Evolutionary conservation across 306 rosid species (phyloP), one percentile per base, ranked within the genome.

Genomic region (Corylus americana): DNA sequence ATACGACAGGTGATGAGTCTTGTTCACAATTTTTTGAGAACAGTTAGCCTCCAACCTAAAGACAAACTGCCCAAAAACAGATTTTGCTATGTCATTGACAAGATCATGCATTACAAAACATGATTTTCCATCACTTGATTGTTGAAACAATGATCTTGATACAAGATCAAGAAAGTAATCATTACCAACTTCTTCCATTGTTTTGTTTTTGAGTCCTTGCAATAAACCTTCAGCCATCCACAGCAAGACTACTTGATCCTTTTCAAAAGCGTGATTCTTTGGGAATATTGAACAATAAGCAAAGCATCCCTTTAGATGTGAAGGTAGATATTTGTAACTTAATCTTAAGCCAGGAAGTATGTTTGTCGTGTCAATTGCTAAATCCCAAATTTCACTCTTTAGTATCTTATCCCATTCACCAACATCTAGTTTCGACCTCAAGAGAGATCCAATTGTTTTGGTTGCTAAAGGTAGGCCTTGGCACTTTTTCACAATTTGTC

Each of bases 191-290:
- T 55, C 55, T 68, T 80, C 83, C 63, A 55, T 18, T 11, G n/a
- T 29, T 17, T 44, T 59, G 20, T 25, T 48, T 35, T 20, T 22
- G 0, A 62, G 13, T 59, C 50, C 37, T 13, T 55, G 10, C 11
- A 81, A 44, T 4, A 77, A 50, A 1, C 81, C 81, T 61, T 81
- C 74, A 14, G 85, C 81, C 81, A 71, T 72, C 85, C 78, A 81
- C 25, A 76, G 55, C 3, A 8, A 37, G 22, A 81, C n/a, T 20
- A 76, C 4, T 1, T 25, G 5, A 51, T 71, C 54, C 57, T 54
- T 89, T 8, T 78, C 2, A 22, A 84, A 74, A 13, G 42, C 51
- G 63, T 47, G 61, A 66, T 81, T 77, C 45, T 80, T 82, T 3
- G 87, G 82, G 25, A 73, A 78, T 25, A 82, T 49, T 48, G 82